A percentile compares a stretch with the other conserved stretches of the same genome.
These are phyloP conservation scores for Arxiozyma bovina DNA, from an alignment of 1,139 yeast genomes.

Conservation along the genomic window DNA sequence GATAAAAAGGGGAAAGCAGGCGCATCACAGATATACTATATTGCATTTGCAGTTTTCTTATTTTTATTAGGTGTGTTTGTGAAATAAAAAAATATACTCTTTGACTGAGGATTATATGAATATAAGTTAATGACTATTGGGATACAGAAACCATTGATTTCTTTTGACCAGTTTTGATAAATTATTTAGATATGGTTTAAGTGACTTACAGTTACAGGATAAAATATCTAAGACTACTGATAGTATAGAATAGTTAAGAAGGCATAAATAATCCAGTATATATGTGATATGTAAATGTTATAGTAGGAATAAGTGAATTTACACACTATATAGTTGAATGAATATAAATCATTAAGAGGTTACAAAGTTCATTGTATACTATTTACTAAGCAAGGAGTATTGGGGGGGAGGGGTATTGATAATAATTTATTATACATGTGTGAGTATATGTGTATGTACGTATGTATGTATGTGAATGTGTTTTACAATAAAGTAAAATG, in stretches of 20 bases:
- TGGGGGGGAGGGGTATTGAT: background rate
- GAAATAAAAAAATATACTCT: constrained; percentile 13
- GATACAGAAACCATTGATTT: background rate
- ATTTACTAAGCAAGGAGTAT: background rate
- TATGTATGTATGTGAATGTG: no score
- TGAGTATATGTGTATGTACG: no score
- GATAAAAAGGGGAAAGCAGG: constrained; percentile 17
- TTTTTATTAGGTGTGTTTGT: constrained; percentile 26
- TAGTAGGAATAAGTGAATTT: background rate
- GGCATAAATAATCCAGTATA: background rate
- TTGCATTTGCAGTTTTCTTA: constrained; percentile 29
- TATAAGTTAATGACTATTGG: background rate
- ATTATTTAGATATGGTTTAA: background rate
- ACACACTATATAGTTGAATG: background rate
- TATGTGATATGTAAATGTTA: no score
- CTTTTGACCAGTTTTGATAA: background rate
- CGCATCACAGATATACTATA: constrained; percentile 26
- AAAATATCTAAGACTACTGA: background rate
- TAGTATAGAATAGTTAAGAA: no score
- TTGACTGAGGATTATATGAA: background rate
- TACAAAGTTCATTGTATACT: no score
- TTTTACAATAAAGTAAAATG: background rate
- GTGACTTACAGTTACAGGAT: background rate
- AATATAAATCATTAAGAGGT: background rate
- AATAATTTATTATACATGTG: no score